These are phyloP conservation scores for Debaryomyces subglobosus DNA, from an alignment of 1,139 yeast species.

Conservation along the genomic window DNA sequence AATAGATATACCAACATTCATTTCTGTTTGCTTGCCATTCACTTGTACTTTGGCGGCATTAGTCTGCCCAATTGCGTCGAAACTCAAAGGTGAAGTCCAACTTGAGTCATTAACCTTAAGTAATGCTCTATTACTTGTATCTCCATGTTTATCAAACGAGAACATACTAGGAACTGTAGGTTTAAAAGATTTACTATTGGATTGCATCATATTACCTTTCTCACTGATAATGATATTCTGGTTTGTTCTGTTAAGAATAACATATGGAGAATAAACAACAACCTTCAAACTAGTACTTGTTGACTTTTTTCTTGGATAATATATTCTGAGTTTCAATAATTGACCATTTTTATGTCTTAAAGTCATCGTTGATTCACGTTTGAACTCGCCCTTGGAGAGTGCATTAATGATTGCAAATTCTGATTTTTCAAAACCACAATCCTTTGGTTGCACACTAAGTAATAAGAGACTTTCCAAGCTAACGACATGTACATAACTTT, in stretches of 20 bases:
- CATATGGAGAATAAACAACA: constrained; percentile 81
- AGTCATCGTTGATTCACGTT: constrained; percentile 54
- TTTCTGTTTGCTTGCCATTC: constrained; percentile 62
- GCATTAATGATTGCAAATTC: constrained; percentile 82
- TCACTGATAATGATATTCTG: constrained; percentile 64
- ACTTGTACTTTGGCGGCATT: constrained; percentile 66
- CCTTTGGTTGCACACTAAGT: constrained; percentile 69
- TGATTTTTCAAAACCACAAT: constrained; percentile 66
- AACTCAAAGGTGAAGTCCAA: constrained; percentile 78
- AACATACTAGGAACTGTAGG: constrained; percentile 70
- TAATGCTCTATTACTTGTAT: constrained; percentile 69
- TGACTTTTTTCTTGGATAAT: constrained; percentile 54
- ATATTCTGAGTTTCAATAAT: constrained; percentile 60
- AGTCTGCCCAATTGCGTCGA: constrained; percentile 89
- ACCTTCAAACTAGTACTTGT: constrained; percentile 60
- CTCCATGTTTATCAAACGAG: constrained; percentile 68
- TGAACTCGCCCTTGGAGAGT: constrained; percentile 55
- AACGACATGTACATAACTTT: constrained; percentile 78
- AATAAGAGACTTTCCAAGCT: constrained; percentile 71
- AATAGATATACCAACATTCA: constrained; percentile 74
- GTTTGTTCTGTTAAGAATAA: constrained; percentile 80
- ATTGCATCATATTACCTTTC: constrained; percentile 53
- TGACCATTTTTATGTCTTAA: constrained; percentile 67
- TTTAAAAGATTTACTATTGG: constrained; percentile 30
- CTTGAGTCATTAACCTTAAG: constrained; percentile 69